Evolutionary conservation across 2,329 filamentous ascomycete genomes (phyloP).

Genomic region (Tricladium varicosporioides): DNA sequence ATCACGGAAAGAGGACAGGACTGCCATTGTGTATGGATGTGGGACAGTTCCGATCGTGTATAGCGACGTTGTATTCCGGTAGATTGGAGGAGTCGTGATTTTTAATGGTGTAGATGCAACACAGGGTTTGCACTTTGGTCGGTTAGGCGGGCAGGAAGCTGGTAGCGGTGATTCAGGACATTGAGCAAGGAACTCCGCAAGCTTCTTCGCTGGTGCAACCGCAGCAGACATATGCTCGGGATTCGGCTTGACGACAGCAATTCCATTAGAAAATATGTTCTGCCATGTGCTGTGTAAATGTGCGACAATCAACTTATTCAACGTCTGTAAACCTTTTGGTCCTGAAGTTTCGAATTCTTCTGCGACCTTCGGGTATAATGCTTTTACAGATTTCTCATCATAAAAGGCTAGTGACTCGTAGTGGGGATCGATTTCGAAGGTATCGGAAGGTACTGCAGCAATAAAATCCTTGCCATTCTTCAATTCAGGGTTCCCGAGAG

Average conservation of each 20-base stretch:
- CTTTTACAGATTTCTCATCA: conserved; percentile 57
- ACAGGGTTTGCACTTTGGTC: conserved; percentile 72
- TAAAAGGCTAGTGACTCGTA: conserved; percentile 77
- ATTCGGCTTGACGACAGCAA: conserved; percentile 78
- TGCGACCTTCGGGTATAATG: conserved; percentile 65
- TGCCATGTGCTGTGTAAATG: conserved; percentile 88
- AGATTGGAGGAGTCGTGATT: conserved; percentile 64
- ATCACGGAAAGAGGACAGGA: conserved; percentile 61
- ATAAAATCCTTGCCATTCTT: conserved; percentile 62
- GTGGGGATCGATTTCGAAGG: conserved; percentile 63
- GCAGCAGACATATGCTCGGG: conserved; percentile 72
- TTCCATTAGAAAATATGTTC: conserved; percentile 70
- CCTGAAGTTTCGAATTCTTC: conserved; percentile 57
- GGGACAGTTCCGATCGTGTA: conserved; percentile 88
- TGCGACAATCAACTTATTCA: conserved; percentile 75
- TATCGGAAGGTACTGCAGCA: conserved; percentile 55
- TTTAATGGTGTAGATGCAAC: conserved; percentile 61
- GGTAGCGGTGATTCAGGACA: conserved; percentile 75
- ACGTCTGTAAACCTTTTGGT: conserved; percentile 58
- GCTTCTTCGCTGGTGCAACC: conserved; percentile 64
- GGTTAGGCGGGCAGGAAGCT: conserved; percentile 80
- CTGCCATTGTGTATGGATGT: conserved; percentile 82
- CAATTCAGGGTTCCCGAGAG: conserved; percentile 54
- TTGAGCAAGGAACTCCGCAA: conserved; percentile 72
- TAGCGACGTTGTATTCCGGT: conserved; percentile 67